Evolutionary conservation across 345 rosid species (phyloP).

Genomic region (Psidium guajava): DNA sequence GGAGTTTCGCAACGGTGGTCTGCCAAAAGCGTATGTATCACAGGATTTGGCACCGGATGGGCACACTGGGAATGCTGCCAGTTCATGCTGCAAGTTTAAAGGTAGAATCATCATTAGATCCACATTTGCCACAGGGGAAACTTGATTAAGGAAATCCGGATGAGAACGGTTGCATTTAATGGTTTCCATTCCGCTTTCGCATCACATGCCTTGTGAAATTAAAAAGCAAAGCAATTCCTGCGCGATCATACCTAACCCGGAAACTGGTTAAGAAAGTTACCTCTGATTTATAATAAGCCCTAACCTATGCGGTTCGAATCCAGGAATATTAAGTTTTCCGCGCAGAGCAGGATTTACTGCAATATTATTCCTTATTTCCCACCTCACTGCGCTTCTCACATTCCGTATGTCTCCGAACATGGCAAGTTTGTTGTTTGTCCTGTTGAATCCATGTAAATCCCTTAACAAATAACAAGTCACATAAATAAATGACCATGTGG

Average conservation of each 20-base stretch:
- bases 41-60: conserved; percentile 26
- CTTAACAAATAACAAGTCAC: neutral
- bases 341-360: conserved; percentile 33
- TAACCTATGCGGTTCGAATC: conserved; percentile 16
- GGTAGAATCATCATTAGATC: neutral
- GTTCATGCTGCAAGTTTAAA: conserved; percentile 31
- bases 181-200: neutral
- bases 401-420: conserved; percentile 20
- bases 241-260: neutral
- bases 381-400: conserved; percentile 20
- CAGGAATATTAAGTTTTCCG: conserved; percentile 29
- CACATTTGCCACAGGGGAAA: neutral
- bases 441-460: conserved; percentile 3
- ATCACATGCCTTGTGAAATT: neutral
- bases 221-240: neutral
- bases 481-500: neutral
- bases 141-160: neutral
- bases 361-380: conserved; percentile 24
- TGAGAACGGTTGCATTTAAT: neutral
- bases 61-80: conserved; percentile 42
- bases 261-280: conserved; percentile 3
- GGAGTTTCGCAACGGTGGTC: conserved; percentile 29
- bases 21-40: conserved; percentile 26
- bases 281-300: conserved; percentile 35
- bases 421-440: conserved; percentile 33